phyloP scores from a whole-genome alignment of 495 filamentous ascomycete genomes.

The Hyphodiscus hymeniophilus region DNA sequence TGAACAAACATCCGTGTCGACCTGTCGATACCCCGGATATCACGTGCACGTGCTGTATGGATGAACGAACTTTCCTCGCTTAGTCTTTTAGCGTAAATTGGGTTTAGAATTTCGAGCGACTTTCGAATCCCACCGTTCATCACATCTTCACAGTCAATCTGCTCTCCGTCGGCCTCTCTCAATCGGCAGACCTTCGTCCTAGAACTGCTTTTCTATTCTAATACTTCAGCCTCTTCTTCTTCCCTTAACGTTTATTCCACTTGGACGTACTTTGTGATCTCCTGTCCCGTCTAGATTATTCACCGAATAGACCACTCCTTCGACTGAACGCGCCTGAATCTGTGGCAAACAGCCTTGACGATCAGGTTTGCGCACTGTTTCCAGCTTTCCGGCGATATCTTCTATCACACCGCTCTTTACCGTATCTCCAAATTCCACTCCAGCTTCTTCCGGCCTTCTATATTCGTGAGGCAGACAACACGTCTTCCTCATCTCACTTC shows the following conservation, averaged over 20 bases:
- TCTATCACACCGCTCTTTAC: neutral
- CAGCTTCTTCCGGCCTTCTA: neutral
- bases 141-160: neutral
- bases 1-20: too few relatives aligned
- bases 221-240: constrained; percentile 8
- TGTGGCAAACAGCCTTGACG: constrained; percentile 13
- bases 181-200: constrained; percentile 2
- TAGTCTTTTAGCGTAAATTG: too few relatives aligned
- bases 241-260: constrained; percentile 19
- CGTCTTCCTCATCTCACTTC: constrained; percentile 12
- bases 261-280: constrained; percentile 6
- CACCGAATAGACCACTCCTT: neutral
- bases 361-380: neutral
- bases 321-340: constrained; percentile 21
- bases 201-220: constrained; percentile 18
- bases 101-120: too few relatives aligned
- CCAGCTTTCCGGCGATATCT: neutral
- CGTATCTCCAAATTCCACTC: neutral
- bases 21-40: too few relatives aligned
- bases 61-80: too few relatives aligned
- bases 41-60: too few relatives aligned
- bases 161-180: neutral
- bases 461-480: constrained; percentile 11
- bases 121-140: constrained; percentile 14
- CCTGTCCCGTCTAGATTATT: constrained; percentile 5